Conservation (phyloP, 2,329 filamentous ascomycete genomes). For the Chlorencoelia australis region DNA sequence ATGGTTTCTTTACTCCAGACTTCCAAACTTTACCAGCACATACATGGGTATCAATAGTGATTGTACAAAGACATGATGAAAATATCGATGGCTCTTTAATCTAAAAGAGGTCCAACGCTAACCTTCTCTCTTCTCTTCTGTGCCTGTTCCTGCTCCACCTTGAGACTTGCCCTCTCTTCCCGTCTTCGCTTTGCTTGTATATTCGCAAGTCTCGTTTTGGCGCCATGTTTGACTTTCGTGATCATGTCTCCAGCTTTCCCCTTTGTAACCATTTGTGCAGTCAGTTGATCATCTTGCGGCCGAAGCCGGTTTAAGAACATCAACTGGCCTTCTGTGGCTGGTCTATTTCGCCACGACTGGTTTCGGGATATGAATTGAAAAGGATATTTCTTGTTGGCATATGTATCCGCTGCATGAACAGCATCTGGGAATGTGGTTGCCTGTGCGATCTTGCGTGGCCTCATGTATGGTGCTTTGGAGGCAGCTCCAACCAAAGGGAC, state of each 20-base stretch:
- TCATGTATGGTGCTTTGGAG: constrained; percentile 53
- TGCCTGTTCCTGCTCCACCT: constrained; percentile 31
- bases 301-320: constrained; percentile 60
- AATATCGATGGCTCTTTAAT: constrained; percentile 9
- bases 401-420: constrained; percentile 78
- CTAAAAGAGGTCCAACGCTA: constrained; percentile 41
- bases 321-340: constrained; percentile 57
- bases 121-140: constrained; percentile 41
- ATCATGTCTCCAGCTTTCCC: constrained; percentile 85
- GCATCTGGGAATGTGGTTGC: constrained; percentile 61
- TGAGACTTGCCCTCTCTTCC: constrained; percentile 30
- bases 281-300: constrained; percentile 42
- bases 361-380: constrained; percentile 54
- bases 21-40: too few species aligned
- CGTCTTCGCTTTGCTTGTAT: constrained; percentile 44
- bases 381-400: constrained; percentile 56
- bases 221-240: constrained; percentile 80
- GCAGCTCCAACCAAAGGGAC: constrained; percentile 8
- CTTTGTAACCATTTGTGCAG: constrained; percentile 53
- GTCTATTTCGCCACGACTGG: constrained; percentile 59
- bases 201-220: constrained; percentile 49
- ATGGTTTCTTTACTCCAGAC: too few species aligned
- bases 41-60: too few species aligned
- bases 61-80: too few species aligned
- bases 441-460: constrained; percentile 57